Base-by-base conservation (phyloP, 257 asterid genomes). In the Przewalskia tangutica region DNA sequence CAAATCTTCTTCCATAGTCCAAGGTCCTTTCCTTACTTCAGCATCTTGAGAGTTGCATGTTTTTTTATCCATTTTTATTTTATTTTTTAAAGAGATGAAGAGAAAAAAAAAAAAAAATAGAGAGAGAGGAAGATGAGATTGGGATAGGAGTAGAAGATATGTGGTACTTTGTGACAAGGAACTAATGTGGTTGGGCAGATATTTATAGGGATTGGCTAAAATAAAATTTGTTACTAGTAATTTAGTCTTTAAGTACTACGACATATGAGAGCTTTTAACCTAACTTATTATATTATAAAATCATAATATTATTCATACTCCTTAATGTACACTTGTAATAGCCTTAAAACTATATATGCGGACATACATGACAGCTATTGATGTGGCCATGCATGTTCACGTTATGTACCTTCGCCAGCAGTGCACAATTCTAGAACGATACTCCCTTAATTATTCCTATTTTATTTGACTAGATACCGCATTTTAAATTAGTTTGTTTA, bases 1-100 rank as follows among this genome's bases (percentile, higher is more conserved):
- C 36, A 95, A 87, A 85, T 95, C 99, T 80, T 95, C 99, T 84
- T 95, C 99, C 99, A 95, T 95, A 17, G 99, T 95, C 99, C 99
- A 95, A 77, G 99, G 99, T 6, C 99, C 99, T 91, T 94, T 95
- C 90, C 99, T 90, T 80, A 95, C 97, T 89, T 95, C 98, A 84
- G 77, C 91, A 40, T 94, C 99, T 88, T 88, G 91, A 78, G 96
- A 90, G 80, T 86, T 93, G 92, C 94, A 88, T 89, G 95, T 89
- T 83, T 87, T 91, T 81, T 91, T 94, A 86, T 92, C 94, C 97
- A 92, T 92, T 59, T 79, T 20, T 10, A 65, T 38, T 70, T 59
- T 84, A 44, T 80, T 14, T 4, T 58, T n/a, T 71, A 2, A 14
- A 42, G 9, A 50, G 17, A 51, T 12, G 23, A 50, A 23, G 23